Evolutionary conservation across 2,329 filamentous ascomycete genomes (phyloP), one percentile per base, ranked within the genome.

Genomic region (Fusarium decemcellulare): DNA sequence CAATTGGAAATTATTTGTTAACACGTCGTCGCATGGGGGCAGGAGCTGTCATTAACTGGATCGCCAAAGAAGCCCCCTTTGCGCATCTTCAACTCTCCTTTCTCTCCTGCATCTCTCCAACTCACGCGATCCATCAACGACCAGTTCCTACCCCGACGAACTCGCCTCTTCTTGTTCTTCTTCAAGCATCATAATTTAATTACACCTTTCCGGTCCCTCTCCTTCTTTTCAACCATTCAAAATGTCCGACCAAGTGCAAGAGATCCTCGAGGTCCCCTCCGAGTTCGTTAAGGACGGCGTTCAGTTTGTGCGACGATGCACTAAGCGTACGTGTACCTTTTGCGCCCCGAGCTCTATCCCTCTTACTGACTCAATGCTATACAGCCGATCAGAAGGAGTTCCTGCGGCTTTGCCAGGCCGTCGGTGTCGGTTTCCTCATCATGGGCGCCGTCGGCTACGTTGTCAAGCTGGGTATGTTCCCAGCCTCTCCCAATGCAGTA

Each of bases 381-480:
- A 39, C 55, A 82, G 81, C 81, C 59, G 82, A 84, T 57, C 76
- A 79, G 69, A 79, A 80, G 68, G 82, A 84, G 73, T 84, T 84
- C 67, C 74, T 82, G 57, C 80, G 81, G 70, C 79, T 84, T 60
- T 83, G 81, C 77, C 84, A 86, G 81, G 90, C 90, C 65, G 90
- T 92, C 67, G 90, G 90, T 62, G 86, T 91, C 68, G 90, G 90
- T 63, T 92, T 92, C 81, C 79, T 92, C 68, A 86, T 92, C 80
- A 92, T 91, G 90, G 90, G 90, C 67, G 88, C 88, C 50, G 90
- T 92, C 61, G 90, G 90, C 68, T 92, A 91, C 81, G 80, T 92
- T 67, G 89, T 92, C 77, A 92, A 92, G 85, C 85, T 92, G 76
- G 90, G 88, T 90, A 83, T 52, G 86, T 71, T 11, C 8, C 16